Evolutionary conservation across 1,284 basidiomycete genomes (phyloP).

Genomic region (Omphalotus olearius): DNA sequence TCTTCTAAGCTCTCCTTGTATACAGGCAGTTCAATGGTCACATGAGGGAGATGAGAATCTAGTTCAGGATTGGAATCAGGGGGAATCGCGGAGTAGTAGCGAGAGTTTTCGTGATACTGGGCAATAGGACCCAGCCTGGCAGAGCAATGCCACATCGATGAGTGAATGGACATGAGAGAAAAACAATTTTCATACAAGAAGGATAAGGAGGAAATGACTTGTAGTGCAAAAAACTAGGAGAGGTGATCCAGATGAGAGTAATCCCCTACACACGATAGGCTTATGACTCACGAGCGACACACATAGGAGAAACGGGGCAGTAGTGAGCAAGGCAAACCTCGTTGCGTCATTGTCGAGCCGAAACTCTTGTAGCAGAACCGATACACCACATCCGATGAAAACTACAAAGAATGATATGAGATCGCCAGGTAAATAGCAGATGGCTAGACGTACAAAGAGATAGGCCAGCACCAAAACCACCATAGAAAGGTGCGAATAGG

Average conservation of each 20-base stretch:
- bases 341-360: slow-evolving; percentile 59
- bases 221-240: slow-evolving; percentile 58
- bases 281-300: slow-evolving; percentile 57
- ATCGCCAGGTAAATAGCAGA: slow-evolving; percentile 2
- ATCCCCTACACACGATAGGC: not conserved
- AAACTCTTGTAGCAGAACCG: slow-evolving; percentile 59
- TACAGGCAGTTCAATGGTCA: slow-evolving; percentile 77
- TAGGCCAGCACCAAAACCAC: slow-evolving; percentile 65
- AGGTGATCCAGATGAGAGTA: not conserved
- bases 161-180: slow-evolving; percentile 1
- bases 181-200: slow-evolving; percentile 40
- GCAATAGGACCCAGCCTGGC: slow-evolving; percentile 64
- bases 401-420: slow-evolving; percentile 32
- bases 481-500: slow-evolving; percentile 77
- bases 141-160: not conserved
- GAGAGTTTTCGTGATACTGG: slow-evolving; percentile 71
- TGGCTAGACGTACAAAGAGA: slow-evolving; percentile 47
- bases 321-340: slow-evolving; percentile 62
- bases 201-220: slow-evolving; percentile 57
- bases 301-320: slow-evolving; percentile 68
- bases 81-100: slow-evolving; percentile 63
- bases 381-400: slow-evolving; percentile 58
- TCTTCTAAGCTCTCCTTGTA: slow-evolving; percentile 73
- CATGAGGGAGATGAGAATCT: slow-evolving; percentile 61
- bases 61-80: slow-evolving; percentile 59